Evolutionary conservation across 371 early-diverging fungal species (phyloP).

Genomic region (Mortierella sp.): DNA sequence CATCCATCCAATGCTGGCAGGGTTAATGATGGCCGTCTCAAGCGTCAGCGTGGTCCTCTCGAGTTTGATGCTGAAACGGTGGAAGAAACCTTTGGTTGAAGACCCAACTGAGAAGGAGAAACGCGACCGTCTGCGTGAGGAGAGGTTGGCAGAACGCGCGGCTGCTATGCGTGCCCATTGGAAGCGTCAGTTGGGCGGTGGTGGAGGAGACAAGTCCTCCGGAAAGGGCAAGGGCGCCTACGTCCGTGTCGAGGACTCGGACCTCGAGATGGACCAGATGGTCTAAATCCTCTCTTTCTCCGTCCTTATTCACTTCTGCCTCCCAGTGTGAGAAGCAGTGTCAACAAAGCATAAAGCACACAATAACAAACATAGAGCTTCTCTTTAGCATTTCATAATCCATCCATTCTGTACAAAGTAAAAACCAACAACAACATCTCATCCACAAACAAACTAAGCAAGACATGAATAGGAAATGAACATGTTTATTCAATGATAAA

Average conservation of each 20-base stretch:
- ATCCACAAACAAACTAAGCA: too few species aligned
- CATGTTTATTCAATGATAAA: background rate
- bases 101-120: conserved; percentile 39
- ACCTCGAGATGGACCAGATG: conserved; percentile 37
- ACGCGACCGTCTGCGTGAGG: conserved; percentile 21
- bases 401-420: background rate
- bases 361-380: background rate
- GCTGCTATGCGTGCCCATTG: conserved; percentile 44
- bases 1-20: conserved; percentile 93
- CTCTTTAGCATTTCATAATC: background rate
- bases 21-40: conserved; percentile 94
- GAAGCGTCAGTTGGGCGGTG: conserved; percentile 36
- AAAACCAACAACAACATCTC: background rate
- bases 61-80: conserved; percentile 86
- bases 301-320: background rate
- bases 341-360: background rate
- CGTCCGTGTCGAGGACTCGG: background rate
- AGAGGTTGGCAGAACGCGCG: conserved; percentile 4
- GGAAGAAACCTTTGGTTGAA: conserved; percentile 66
- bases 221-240: conserved; percentile 7
- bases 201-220: background rate
- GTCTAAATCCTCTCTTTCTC: conserved; percentile 10
- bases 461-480: background rate
- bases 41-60: conserved; percentile 94
- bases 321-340: background rate